A percentile compares a stretch with the other conserved stretches of the same genome.
Evolutionary conservation across 208 protist species (phyloP).

Genomic region (Trichomonas vaginalis): DNA sequence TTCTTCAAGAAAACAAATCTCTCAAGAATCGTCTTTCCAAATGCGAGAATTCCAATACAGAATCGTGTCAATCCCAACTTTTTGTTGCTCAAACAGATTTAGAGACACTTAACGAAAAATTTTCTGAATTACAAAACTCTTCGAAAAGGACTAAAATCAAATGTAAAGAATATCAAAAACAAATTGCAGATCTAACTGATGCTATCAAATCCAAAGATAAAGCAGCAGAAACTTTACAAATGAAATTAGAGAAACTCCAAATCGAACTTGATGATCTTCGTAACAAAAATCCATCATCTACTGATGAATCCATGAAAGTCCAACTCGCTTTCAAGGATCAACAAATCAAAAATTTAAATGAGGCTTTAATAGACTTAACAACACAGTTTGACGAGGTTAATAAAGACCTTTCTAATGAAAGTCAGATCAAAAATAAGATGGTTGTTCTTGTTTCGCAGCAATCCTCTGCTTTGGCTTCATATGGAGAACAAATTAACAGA

Average conservation of each 20-base stretch:
- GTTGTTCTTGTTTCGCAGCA: background rate
- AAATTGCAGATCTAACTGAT: background rate
- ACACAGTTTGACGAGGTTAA: background rate
- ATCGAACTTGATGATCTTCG: background rate
- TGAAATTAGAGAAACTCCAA: background rate
- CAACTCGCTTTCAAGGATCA: background rate
- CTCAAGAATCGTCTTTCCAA: background rate
- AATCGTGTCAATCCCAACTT: background rate
- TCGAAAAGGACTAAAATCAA: background rate
- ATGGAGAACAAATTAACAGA: background rate
- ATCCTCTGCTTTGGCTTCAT: background rate
- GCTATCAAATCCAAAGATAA: background rate
- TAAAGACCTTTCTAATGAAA: background rate
- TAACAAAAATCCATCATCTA: background rate
- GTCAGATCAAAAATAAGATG: background rate
- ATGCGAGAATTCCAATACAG: background rate
- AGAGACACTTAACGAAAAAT: background rate
- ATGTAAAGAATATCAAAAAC: background rate
- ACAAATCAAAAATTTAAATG: background rate
- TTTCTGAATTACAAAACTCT: background rate
- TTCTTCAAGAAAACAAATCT: background rate
- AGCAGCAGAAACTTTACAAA: background rate
- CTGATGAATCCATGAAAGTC: background rate
- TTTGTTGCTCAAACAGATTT: background rate
- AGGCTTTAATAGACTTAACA: background rate